phyloP scores from a whole-genome alignment of 441 rosid species.

The Brassica hybrid region DNA sequence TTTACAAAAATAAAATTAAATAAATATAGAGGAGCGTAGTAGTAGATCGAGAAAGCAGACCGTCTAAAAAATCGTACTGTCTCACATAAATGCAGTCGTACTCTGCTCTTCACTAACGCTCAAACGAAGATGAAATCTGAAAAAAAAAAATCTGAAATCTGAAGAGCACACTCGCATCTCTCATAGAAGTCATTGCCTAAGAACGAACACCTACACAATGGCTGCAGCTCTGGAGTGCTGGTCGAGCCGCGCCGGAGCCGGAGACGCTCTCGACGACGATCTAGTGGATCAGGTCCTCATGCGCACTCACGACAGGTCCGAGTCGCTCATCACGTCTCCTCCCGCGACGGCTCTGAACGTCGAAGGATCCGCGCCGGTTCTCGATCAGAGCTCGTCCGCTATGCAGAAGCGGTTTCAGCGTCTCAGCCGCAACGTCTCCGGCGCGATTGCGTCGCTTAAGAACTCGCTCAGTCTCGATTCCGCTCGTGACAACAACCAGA shows the following conservation, averaged over 20 bases:
- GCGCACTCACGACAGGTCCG: conserved; percentile 85
- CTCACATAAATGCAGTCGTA: conserved; percentile 34
- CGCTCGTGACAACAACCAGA: conserved; percentile 48
- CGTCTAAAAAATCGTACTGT: conserved; percentile 27
- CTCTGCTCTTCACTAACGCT: conserved; percentile 3
- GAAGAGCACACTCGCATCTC: conserved; percentile 26
- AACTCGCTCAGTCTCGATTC: conserved; percentile 86
- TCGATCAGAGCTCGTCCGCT: conserved; percentile 56
- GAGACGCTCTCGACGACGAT: conserved; percentile 63
- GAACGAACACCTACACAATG: conserved; percentile 43
- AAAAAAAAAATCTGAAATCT: conserved; percentile 31
- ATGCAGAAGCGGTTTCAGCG: conserved; percentile 85
- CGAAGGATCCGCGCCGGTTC: conserved; percentile 28
- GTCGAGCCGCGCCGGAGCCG: conserved; percentile 78
- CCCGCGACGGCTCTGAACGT: conserved; percentile 23
- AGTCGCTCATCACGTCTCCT: conserved; percentile 42
- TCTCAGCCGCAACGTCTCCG: conserved; percentile 83
- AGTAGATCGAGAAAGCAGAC: conserved; percentile 25
- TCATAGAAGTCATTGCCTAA: not conserved
- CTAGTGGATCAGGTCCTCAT: conserved; percentile 91
- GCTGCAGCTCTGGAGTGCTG: conserved; percentile 95
- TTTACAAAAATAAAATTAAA: not conserved
- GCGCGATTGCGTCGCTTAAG: conserved; percentile 88
- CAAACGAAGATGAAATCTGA: conserved; percentile 33
- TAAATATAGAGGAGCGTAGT: conserved; percentile 28